A percentile compares a stretch with the other conserved stretches of the same genome.
phyloP scores from a whole-genome alignment of 2,329 filamentous ascomycete species.

The Helotiales sp. region DNA sequence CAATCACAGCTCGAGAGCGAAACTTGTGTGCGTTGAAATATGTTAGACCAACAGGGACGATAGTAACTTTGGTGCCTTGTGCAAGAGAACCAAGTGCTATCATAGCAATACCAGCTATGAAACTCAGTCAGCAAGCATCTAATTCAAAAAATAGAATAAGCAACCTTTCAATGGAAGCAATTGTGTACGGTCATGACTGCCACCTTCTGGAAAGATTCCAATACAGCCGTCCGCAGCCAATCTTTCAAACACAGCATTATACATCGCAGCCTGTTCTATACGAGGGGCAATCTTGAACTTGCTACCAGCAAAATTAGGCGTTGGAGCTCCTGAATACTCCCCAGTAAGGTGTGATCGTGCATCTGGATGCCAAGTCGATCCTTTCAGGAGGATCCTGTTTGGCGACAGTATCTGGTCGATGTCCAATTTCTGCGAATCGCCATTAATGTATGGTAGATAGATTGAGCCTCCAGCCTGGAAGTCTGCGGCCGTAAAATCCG shows the following conservation, averaged over 20 bases:
- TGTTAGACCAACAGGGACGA: constrained; percentile 96
- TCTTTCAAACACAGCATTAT: constrained; percentile 85
- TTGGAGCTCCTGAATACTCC: neutral
- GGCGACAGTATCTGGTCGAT: constrained; percentile 11
- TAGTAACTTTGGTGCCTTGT: constrained; percentile 80
- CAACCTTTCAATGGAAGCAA: constrained; percentile 76
- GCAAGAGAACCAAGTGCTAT: constrained; percentile 75
- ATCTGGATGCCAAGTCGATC: constrained; percentile 1
- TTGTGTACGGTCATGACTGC: constrained; percentile 92
- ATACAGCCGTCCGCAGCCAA: constrained; percentile 83
- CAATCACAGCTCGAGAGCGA: constrained; percentile 88
- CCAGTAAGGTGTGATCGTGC: constrained; percentile 8
- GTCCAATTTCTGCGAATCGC: constrained; percentile 19
- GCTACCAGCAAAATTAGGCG: constrained; percentile 38
- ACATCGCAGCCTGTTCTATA: constrained; percentile 90
- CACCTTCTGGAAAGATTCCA: constrained; percentile 95
- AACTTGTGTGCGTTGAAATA: constrained; percentile 99
- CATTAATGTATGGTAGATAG: constrained; percentile 16
- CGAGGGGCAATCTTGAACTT: constrained; percentile 88
- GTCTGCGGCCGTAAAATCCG: constrained; percentile 13
- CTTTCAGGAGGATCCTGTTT: constrained; percentile 6
- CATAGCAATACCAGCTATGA: constrained; percentile 18
- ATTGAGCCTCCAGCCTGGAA: constrained; percentile 18
- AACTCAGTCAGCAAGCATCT: neutral
- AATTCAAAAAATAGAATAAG: neutral